Percentiles rank a stretch among this genome's conserved stretches.
phyloP scores from a whole-genome alignment of 345 rosid species.

The Boechera retrofracta region DNA sequence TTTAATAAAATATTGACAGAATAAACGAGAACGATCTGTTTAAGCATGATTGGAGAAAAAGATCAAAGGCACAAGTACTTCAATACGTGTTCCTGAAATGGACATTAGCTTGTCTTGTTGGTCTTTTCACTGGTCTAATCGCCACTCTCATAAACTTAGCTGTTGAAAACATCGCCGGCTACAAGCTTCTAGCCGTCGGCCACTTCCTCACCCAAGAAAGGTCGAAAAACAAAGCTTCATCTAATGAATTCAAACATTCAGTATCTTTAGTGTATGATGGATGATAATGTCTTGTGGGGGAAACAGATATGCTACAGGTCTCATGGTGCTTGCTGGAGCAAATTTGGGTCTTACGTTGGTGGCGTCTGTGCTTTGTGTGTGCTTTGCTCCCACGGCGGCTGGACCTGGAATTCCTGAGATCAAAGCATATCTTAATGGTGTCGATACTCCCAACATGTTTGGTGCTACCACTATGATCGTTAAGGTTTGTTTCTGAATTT shows the following conservation, averaged over 20 bases:
- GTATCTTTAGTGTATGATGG: constrained; percentile 2
- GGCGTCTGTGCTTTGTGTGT: constrained; percentile 80
- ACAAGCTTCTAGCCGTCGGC: constrained; percentile 80
- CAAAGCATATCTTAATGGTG: constrained; percentile 96
- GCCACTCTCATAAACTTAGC: constrained; percentile 90
- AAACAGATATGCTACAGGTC: constrained; percentile 70
- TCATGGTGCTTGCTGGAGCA: constrained; percentile 58
- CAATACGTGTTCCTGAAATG: constrained; percentile 87
- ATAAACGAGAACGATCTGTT: constrained; percentile 91
- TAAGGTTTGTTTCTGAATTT: constrained; percentile 59
- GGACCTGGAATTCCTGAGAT: constrained; percentile 97
- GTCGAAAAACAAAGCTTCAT: constrained; percentile 42
- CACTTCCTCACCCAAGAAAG: constrained; percentile 60
- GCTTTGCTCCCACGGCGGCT: constrained; percentile 92
- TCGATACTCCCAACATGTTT: constrained; percentile 90
- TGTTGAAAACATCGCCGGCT: constrained; percentile 89
- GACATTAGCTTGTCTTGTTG: constrained; percentile 80
- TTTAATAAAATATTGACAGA: constrained; percentile 49
- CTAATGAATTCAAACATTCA: neutral
- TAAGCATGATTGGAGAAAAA: constrained; percentile 96
- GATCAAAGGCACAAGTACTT: constrained; percentile 80
- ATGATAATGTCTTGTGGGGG: constrained; percentile 17
- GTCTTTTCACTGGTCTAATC: constrained; percentile 79
- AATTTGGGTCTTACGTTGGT: constrained; percentile 65
- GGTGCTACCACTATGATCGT: constrained; percentile 79